Evolutionary conservation across 257 asterid species (phyloP).

Genomic region (Solanum etuberosum): DNA sequence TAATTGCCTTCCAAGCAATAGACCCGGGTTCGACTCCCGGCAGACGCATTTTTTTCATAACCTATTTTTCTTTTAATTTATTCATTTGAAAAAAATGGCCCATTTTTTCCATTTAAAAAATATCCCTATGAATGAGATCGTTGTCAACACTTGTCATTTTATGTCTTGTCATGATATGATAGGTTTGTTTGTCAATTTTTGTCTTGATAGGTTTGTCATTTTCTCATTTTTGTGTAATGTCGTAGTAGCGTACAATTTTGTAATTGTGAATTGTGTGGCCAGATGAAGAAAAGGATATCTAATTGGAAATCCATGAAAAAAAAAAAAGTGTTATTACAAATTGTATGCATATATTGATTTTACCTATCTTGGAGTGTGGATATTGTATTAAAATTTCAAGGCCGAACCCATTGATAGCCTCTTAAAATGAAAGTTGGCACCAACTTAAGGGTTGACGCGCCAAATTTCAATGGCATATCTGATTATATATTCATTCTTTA

Average conservation of each 20-base stretch:
- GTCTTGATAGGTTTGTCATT: not conserved
- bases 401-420: not conserved
- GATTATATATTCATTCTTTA: not conserved
- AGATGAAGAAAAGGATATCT: not conserved
- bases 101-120: too few species aligned
- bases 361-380: not conserved
- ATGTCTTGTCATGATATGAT: not conserved
- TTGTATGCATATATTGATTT: not conserved
- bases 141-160: not conserved
- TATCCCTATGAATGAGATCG: not conserved
- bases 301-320: not conserved
- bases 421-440: not conserved
- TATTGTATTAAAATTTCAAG: not conserved
- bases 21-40: constrained; percentile 99
- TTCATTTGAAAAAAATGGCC: too few species aligned
- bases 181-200: not conserved
- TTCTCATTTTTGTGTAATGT: not conserved
- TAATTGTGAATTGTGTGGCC: not conserved
- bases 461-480: not conserved
- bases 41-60: constrained; percentile 44
- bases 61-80: too few species aligned
- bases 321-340: not conserved
- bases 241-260: not conserved
- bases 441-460: not conserved
- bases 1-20: constrained; percentile 99